These are phyloP conservation scores for Thuja plicata DNA, from an alignment of 83 land plant species.

Conservation along the genomic window DNA sequence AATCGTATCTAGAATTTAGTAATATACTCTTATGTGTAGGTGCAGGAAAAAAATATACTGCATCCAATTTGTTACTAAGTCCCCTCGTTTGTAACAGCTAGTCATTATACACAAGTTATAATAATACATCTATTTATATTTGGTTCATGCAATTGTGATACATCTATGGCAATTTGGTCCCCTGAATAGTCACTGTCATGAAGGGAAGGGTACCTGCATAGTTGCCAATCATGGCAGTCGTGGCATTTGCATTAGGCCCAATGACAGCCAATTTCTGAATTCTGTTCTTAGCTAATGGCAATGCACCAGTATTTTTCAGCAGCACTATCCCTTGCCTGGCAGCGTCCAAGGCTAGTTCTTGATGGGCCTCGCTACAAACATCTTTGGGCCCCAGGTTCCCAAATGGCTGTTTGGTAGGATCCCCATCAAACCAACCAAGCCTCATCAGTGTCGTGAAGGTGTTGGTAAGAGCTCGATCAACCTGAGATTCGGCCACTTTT, in stretches of 20 bases:
- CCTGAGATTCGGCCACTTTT: slow-evolving; percentile 27
- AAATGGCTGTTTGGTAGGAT: slow-evolving; percentile 50
- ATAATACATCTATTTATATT: neutral
- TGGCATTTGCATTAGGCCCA: slow-evolving; percentile 71
- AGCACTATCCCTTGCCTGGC: slow-evolving; percentile 83
- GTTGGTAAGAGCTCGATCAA: slow-evolving; percentile 32
- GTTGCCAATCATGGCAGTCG: slow-evolving; percentile 62
- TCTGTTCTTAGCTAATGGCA: slow-evolving; percentile 17
- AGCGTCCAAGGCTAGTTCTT: slow-evolving; percentile 70
- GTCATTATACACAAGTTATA: too few relatives aligned
- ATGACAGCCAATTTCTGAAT: slow-evolving; percentile 46
- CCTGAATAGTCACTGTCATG: too few relatives aligned
- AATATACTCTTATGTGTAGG: too few relatives aligned
- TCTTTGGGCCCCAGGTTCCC: slow-evolving; percentile 66
- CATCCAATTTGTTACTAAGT: neutral
- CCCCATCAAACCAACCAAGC: slow-evolving; percentile 79
- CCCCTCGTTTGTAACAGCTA: too few relatives aligned
- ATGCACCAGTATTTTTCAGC: slow-evolving; percentile 22
- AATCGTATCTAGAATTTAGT: too few relatives aligned
- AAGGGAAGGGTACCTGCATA: slow-evolving; percentile 38
- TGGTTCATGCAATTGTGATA: neutral
- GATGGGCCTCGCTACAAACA: slow-evolving; percentile 64
- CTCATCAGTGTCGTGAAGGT: slow-evolving; percentile 53
- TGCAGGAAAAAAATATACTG: too few relatives aligned
- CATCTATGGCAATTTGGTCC: neutral